These are phyloP conservation scores for Tilletia setariae DNA, from an alignment of 1,284 basidiomycete species.

Conservation along the genomic window DNA sequence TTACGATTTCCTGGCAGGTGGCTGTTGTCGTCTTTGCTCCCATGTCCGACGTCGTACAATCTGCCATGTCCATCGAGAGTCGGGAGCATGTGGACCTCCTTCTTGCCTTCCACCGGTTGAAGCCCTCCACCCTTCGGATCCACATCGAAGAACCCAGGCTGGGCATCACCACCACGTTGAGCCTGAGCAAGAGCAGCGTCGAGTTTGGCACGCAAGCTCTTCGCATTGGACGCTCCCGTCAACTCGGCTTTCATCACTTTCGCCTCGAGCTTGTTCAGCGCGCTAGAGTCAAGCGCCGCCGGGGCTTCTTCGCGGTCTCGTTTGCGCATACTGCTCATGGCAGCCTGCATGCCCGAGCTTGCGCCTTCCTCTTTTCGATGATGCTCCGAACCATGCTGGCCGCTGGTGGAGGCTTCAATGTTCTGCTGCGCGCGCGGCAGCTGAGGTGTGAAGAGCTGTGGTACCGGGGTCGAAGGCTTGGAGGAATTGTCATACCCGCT, in stretches of 20 bases:
- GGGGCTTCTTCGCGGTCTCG: background rate
- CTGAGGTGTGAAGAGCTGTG: constrained; percentile 7
- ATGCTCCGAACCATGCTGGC: too few relatives aligned
- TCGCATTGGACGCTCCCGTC: constrained; percentile 68
- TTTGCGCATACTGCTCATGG: background rate
- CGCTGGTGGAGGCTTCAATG: background rate
- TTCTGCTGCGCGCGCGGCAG: background rate
- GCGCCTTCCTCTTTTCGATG: background rate
- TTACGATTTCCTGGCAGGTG: constrained; percentile 63
- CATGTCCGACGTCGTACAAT: constrained; percentile 79
- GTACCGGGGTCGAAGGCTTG: constrained; percentile 6
- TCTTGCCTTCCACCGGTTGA: background rate
- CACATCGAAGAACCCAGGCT: constrained; percentile 27
- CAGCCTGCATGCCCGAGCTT: background rate
- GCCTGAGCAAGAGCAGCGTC: constrained; percentile 65
- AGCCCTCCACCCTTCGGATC: constrained; percentile 7
- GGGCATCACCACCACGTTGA: constrained; percentile 50
- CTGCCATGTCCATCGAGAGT: constrained; percentile 81
- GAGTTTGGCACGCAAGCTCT: constrained; percentile 76
- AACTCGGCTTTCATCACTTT: constrained; percentile 86
- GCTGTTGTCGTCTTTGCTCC: constrained; percentile 21
- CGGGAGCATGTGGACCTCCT: constrained; percentile 74
- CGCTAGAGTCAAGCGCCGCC: constrained; percentile 57
- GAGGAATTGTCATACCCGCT: constrained; percentile 1
- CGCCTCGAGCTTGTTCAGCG: constrained; percentile 88